phyloP scores from a whole-genome alignment of 345 rosid genomes.

The Odontarrhena argentea region DNA sequence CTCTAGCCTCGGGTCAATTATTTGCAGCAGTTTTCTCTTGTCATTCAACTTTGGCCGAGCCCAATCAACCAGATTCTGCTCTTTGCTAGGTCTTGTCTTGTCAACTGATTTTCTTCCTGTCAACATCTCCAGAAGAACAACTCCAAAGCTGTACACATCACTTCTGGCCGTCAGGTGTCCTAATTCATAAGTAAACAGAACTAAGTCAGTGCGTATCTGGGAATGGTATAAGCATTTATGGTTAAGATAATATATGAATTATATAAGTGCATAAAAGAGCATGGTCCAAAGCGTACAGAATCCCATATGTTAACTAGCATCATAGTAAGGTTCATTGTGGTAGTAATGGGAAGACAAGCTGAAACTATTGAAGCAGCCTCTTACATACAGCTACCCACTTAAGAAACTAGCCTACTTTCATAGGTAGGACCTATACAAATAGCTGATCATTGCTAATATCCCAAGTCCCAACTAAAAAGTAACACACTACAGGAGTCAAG shows the following conservation, averaged over 20 bases:
- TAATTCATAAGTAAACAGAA: constrained; percentile 42
- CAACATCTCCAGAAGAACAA: constrained; percentile 88
- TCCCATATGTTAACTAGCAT: constrained; percentile 6
- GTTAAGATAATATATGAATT: constrained; percentile 5
- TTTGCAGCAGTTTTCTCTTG: constrained; percentile 82
- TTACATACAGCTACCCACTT: constrained; percentile 13
- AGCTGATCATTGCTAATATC: constrained; percentile 8
- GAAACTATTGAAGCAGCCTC: background rate
- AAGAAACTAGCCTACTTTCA: constrained; percentile 14
- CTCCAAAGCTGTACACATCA: constrained; percentile 95
- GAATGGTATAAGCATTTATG: constrained; percentile 15
- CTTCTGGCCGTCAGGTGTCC: constrained; percentile 98
- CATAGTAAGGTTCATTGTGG: constrained; percentile 11
- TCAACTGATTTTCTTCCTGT: constrained; percentile 94
- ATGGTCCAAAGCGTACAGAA: constrained; percentile 4
- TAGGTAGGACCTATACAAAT: constrained; percentile 4
- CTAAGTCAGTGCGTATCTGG: constrained; percentile 29
- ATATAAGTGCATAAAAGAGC: constrained; percentile 2
- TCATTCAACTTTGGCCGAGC: constrained; percentile 96
- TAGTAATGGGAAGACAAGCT: constrained; percentile 2
- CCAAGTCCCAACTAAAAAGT: background rate
- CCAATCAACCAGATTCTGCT: constrained; percentile 98
- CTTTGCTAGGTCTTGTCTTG: constrained; percentile 92
- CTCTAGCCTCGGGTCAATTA: constrained; percentile 89
- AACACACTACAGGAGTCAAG: constrained; percentile 5